phyloP scores from a whole-genome alignment of 805 yeast genomes.

The Ogataea parapolymorpha region DNA sequence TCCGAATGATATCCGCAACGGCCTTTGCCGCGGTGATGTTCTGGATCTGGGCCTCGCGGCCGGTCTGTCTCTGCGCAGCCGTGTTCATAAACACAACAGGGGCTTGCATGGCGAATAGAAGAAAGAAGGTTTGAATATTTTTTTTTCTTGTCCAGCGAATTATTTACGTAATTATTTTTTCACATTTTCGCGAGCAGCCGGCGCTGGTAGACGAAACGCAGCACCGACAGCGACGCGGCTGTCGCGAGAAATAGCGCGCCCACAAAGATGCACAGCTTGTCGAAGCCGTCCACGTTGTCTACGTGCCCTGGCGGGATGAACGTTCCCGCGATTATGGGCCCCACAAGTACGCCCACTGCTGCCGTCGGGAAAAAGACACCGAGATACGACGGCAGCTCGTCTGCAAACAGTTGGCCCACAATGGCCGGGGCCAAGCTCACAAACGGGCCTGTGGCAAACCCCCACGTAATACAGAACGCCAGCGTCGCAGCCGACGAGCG shows the following conservation, averaged over 20 bases:
- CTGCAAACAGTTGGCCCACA: constrained; percentile 33
- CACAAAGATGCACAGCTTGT: constrained; percentile 28
- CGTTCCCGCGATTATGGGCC: constrained; percentile 34
- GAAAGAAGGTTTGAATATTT: background rate
- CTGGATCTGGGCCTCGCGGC: constrained; percentile 95
- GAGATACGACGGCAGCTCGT: constrained; percentile 32
- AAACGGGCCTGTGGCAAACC: constrained; percentile 32
- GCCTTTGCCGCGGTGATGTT: constrained; percentile 99
- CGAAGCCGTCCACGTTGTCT: constrained; percentile 24
- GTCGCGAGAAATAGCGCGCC: constrained; percentile 30
- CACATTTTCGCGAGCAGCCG: constrained; percentile 4
- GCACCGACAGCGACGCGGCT: constrained; percentile 1
- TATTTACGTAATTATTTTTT: background rate
- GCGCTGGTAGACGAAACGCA: constrained; percentile 8
- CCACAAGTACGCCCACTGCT: constrained; percentile 32
- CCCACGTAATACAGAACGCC: constrained; percentile 32
- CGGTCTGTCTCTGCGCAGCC: constrained; percentile 87
- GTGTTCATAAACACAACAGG: constrained; percentile 86
- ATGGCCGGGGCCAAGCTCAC: constrained; percentile 33
- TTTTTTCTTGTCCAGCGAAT: background rate
- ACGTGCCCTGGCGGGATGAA: constrained; percentile 27
- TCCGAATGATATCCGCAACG: constrained; percentile 94
- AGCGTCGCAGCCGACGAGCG: constrained; percentile 40
- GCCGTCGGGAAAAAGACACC: constrained; percentile 28
- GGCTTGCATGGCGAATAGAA: constrained; percentile 56